Evolutionary conservation across 1,284 basidiomycete genomes (phyloP).

Genomic region (Boletellus deceptivus): DNA sequence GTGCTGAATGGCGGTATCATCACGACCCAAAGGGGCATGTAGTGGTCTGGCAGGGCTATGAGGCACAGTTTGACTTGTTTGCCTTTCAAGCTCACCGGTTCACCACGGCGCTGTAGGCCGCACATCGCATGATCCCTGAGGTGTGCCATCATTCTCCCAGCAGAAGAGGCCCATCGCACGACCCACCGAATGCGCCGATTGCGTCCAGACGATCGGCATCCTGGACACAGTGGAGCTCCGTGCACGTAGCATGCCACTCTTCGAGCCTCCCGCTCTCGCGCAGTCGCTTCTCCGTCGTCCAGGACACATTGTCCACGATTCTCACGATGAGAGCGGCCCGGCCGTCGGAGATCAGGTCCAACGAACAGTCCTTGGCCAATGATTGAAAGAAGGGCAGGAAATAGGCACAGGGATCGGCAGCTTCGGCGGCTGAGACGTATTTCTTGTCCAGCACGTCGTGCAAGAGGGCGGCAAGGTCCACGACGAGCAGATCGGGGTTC

Average conservation of each 20-base stretch:
- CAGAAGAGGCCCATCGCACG: too few species aligned
- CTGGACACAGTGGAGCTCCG: slow-evolving; percentile 87
- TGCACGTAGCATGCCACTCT: slow-evolving; percentile 73
- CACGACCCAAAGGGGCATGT: slow-evolving; percentile 55
- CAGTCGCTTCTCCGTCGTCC: slow-evolving; percentile 80
- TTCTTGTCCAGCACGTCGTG: slow-evolving; percentile 90
- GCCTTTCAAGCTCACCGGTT: slow-evolving; percentile 48
- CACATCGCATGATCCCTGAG: slow-evolving; percentile 79
- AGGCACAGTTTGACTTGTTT: slow-evolving; percentile 4
- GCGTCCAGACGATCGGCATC: slow-evolving; percentile 92
- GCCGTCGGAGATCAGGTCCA: slow-evolving; percentile 61
- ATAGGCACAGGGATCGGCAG: slow-evolving; percentile 60
- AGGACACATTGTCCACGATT: slow-evolving; percentile 82
- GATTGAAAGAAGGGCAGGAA: slow-evolving; percentile 66
- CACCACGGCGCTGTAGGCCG: slow-evolving; percentile 73
- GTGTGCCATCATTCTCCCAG: neutral
- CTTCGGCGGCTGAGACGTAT: slow-evolving; percentile 63
- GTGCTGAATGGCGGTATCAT: slow-evolving; percentile 72
- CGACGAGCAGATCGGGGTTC: slow-evolving; percentile 64
- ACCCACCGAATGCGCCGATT: slow-evolving; percentile 84
- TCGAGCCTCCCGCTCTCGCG: slow-evolving; percentile 53
- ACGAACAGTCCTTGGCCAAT: slow-evolving; percentile 37
- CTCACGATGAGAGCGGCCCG: slow-evolving; percentile 53
- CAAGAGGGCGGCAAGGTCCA: slow-evolving; percentile 83
- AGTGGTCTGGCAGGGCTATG: slow-evolving; percentile 49